These are phyloP conservation scores for California macrophylla DNA, from an alignment of 441 rosid genomes.

Conservation along the genomic window DNA sequence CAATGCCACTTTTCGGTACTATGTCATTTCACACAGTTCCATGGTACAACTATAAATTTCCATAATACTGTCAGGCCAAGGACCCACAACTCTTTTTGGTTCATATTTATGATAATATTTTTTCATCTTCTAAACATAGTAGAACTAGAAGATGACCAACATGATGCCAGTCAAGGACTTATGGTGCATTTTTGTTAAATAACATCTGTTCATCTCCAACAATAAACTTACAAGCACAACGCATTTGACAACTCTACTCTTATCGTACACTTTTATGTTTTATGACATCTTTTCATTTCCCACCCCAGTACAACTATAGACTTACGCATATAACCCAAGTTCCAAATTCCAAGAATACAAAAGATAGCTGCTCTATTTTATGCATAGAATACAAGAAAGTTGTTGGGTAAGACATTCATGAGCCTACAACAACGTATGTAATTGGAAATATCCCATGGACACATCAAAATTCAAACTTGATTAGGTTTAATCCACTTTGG, in stretches of 20 bases:
- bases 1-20: background rate
- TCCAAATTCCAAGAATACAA: background rate
- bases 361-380: background rate
- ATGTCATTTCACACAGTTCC: background rate
- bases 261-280: background rate
- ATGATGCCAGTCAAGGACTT: background rate
- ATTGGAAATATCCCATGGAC: background rate
- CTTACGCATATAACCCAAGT: background rate
- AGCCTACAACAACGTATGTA: background rate
- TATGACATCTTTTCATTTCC: background rate
- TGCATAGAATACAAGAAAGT: background rate
- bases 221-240: background rate
- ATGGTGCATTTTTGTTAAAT: background rate
- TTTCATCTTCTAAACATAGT: too few relatives aligned
- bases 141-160: background rate
- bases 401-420: background rate
- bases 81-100: too few relatives aligned
- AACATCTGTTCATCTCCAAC: background rate
- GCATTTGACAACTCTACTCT: background rate
- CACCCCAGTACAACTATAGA: background rate
- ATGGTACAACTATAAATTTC: background rate
- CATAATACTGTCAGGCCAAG: background rate
- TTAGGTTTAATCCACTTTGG: background rate
- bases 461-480: background rate
- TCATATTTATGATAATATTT: too few relatives aligned